These are phyloP conservation scores for Aegilops umbellulata DNA, from an alignment of 176 grass and related monocot species.

Conservation along the genomic window DNA sequence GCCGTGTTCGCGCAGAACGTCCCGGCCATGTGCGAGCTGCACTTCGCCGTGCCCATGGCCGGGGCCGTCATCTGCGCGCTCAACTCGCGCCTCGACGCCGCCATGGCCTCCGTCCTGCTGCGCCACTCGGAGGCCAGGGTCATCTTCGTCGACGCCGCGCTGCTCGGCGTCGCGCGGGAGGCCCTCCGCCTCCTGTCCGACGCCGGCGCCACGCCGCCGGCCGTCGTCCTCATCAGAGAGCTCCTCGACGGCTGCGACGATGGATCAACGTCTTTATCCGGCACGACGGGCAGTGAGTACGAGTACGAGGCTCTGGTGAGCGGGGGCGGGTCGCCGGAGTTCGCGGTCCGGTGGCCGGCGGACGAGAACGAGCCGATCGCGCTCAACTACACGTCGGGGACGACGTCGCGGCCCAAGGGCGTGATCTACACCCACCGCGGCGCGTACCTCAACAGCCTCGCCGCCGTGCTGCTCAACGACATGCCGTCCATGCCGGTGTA, in stretches of 20 bases:
- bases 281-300: not conserved
- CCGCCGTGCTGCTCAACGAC: conserved; percentile 43
- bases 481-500: conserved; percentile 57
- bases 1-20: conserved; percentile 75
- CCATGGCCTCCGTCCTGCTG: conserved; percentile 59
- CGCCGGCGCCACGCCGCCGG: conserved; percentile 26
- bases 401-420: conserved; percentile 77
- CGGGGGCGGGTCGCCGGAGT: conserved; percentile 3
- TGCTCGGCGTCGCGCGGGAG: conserved; percentile 38
- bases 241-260: not conserved
- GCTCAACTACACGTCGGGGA: conserved; percentile 85
- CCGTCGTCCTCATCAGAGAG: conserved; percentile 50
- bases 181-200: conserved; percentile 54
- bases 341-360: conserved; percentile 45
- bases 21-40: conserved; percentile 75
- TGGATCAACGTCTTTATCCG: not conserved
- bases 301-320: conserved; percentile 65
- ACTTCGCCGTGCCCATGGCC: conserved; percentile 78
- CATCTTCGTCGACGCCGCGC: conserved; percentile 56
- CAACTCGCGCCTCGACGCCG: conserved; percentile 72
- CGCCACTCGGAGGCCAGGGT: conserved; percentile 77
- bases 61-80: conserved; percentile 76
- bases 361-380: conserved; percentile 79
- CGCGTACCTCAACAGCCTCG: conserved; percentile 62
- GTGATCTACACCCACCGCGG: conserved; percentile 79